Evolutionary conservation across 768 basidiomycete genomes (phyloP).

Genomic region (Boletus rex-veris): DNA sequence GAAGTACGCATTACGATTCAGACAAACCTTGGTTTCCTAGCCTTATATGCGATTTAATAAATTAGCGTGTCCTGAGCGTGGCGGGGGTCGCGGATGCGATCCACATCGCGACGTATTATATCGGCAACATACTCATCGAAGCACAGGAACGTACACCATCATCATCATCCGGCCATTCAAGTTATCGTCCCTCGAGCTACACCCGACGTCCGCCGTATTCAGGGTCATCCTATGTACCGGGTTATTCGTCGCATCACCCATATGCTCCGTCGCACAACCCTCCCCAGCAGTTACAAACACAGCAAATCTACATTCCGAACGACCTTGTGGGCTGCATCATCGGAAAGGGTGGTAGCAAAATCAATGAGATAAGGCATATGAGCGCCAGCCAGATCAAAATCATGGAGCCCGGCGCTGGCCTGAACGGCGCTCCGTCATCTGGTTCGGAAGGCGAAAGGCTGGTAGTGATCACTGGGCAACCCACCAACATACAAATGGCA

Average conservation of each 20-base stretch:
- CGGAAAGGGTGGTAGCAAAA: constrained; percentile 96
- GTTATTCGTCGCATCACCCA: constrained; percentile 46
- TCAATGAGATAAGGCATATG: constrained; percentile 96
- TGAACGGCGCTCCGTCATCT: constrained; percentile 67
- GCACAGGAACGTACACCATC: constrained; percentile 79
- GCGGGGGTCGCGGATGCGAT: constrained; percentile 99
- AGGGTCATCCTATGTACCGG: constrained; percentile 71
- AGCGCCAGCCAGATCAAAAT: constrained; percentile 97
- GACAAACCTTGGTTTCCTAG: not conserved
- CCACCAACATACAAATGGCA: constrained; percentile 93
- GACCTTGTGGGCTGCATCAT: constrained; percentile 97
- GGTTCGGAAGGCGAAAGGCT: constrained; percentile 85
- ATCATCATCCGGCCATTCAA: constrained; percentile 45
- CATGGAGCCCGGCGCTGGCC: constrained; percentile 90
- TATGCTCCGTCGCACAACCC: constrained; percentile 54
- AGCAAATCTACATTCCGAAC: constrained; percentile 98
- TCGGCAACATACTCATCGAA: constrained; percentile 96
- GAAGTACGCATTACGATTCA: constrained; percentile 58
- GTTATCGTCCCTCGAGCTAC: constrained; percentile 64
- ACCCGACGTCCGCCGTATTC: constrained; percentile 45
- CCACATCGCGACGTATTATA: constrained; percentile 99
- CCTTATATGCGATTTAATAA: constrained; percentile 16
- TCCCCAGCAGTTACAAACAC: constrained; percentile 81
- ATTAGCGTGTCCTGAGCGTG: constrained; percentile 92
- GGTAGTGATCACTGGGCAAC: constrained; percentile 96